A percentile compares a stretch with the other conserved stretches of the same genome.
These are phyloP conservation scores for Cladosporium sp. DNA, from an alignment of 2,329 filamentous ascomycete species.

Conservation along the genomic window DNA sequence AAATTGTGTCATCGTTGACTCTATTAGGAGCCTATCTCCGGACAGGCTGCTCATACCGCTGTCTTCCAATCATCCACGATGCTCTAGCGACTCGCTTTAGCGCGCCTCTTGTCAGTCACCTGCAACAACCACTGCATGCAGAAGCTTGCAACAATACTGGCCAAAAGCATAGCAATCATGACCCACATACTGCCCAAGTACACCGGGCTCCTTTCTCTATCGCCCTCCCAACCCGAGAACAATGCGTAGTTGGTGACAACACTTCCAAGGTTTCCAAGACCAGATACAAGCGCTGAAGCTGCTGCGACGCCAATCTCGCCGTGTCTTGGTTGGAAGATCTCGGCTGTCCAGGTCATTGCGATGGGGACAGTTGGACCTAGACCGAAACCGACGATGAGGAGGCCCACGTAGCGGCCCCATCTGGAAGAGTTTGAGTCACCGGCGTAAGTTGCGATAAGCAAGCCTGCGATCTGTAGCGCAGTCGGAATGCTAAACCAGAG, in stretches of 20 bases:
- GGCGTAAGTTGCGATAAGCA: slow-evolving; percentile 79
- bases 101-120: slow-evolving; percentile 30
- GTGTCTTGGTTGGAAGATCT: slow-evolving; percentile 86
- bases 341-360: slow-evolving; percentile 90
- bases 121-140: slow-evolving; percentile 67
- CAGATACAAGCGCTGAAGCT: slow-evolving; percentile 81
- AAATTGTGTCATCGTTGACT: background rate
- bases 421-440: slow-evolving; percentile 56
- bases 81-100: background rate
- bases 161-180: slow-evolving; percentile 82
- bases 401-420: slow-evolving; percentile 84
- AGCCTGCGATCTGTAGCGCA: slow-evolving; percentile 77
- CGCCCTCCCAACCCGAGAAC: slow-evolving; percentile 82
- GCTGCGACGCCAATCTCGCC: slow-evolving; percentile 89
- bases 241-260: slow-evolving; percentile 87
- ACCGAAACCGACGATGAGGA: slow-evolving; percentile 88
- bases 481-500: slow-evolving; percentile 78
- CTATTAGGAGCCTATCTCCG: background rate
- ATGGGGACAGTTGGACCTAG: slow-evolving; percentile 89
- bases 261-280: slow-evolving; percentile 81
- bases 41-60: background rate
- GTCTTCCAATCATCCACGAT: background rate
- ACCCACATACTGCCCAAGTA: slow-evolving; percentile 68
- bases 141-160: slow-evolving; percentile 73
- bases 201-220: slow-evolving; percentile 56